Conservation (phyloP, 2,329 filamentous ascomycete species). For the Blastomyces percursus region DNA sequence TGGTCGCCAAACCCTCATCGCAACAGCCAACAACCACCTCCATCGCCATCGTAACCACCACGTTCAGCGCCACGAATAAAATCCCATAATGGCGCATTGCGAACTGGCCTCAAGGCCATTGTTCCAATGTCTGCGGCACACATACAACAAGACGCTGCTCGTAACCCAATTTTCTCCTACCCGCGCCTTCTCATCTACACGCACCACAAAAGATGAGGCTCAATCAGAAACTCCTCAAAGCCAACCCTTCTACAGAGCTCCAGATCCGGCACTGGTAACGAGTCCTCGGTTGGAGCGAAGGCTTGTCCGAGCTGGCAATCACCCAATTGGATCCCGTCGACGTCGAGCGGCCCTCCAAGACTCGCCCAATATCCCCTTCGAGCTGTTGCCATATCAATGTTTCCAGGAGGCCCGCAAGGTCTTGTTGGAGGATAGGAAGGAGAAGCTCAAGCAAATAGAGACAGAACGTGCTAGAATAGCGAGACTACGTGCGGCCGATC, state of each 20-base stretch:
- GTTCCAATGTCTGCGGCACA: constrained; percentile 32
- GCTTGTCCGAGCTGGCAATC: constrained; percentile 56
- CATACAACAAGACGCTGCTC: constrained; percentile 25
- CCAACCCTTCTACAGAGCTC: constrained; percentile 33
- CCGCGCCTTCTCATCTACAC: constrained; percentile 41
- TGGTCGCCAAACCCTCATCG: constrained; percentile 8
- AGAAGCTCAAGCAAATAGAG: constrained; percentile 67
- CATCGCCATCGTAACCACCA: constrained; percentile 11
- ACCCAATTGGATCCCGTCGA: constrained; percentile 73
- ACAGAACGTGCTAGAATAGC: constrained; percentile 58
- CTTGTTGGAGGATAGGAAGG: constrained; percentile 63
- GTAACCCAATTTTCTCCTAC: constrained; percentile 27
- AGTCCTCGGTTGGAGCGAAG: constrained; percentile 53
- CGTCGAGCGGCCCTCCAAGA: constrained; percentile 62
- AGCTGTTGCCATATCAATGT: constrained; percentile 90
- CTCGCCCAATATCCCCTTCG: constrained; percentile 65
- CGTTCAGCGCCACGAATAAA: constrained; percentile 6
- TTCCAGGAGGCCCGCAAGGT: constrained; percentile 92
- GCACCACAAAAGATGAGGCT: constrained; percentile 32
- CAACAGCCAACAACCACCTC: constrained; percentile 12
- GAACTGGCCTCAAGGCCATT: constrained; percentile 34
- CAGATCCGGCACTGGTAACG: constrained; percentile 58
- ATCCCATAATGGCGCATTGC: constrained; percentile 30
- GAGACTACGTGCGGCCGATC: constrained; percentile 48
- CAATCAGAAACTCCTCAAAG: constrained; percentile 31